A percentile compares a stretch with the other conserved stretches of the same genome.
phyloP scores from a whole-genome alignment of 176 grass and related monocot genomes.

The Cenchrus fungigraminus region DNA sequence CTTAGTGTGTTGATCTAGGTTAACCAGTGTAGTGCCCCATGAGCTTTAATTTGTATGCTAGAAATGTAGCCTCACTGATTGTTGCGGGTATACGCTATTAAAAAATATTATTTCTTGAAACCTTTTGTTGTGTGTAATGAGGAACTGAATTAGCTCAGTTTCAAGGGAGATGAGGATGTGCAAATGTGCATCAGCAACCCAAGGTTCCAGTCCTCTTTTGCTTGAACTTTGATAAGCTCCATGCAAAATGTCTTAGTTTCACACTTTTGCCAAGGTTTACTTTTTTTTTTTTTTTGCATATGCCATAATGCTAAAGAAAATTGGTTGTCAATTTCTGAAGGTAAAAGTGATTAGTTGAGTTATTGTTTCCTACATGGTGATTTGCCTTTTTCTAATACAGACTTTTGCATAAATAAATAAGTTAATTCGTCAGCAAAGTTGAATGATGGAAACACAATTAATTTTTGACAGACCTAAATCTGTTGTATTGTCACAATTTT shows the following conservation, averaged over 20 bases:
- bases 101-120: neutral
- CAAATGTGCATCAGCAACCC: neutral
- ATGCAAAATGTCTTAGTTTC: neutral
- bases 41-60: neutral
- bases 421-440: neutral
- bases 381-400: neutral
- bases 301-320: neutral
- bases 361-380: neutral
- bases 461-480: neutral
- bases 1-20: slow-evolving; percentile 1
- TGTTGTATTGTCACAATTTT: slow-evolving; percentile 1
- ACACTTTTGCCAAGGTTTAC: neutral
- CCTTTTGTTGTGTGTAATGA: neutral
- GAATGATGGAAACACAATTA: slow-evolving; percentile 4
- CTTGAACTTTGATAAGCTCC: neutral
- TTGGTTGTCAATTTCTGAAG: neutral
- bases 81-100: neutral
- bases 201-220: neutral
- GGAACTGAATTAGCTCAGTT: neutral
- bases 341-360: neutral
- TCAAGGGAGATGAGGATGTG: neutral
- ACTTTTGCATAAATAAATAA: neutral
- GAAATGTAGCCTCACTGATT: neutral
- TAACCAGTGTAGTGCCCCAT: neutral
- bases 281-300: no score